Conservation (phyloP, 768 basidiomycete genomes). For the Pisolithus tinctorius region DNA sequence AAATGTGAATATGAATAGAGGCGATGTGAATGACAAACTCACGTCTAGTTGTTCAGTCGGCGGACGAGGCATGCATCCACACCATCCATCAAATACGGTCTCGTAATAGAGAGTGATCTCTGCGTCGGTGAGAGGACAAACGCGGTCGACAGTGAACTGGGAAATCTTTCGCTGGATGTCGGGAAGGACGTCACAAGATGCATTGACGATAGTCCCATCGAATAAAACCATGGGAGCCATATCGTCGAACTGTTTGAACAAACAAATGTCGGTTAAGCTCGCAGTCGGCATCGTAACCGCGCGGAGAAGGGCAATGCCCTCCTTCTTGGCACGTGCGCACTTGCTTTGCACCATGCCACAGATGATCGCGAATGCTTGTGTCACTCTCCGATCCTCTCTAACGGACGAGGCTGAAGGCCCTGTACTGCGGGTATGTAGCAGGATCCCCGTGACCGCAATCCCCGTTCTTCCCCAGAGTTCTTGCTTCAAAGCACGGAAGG, state of each 20-base stretch:
- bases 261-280: conserved; percentile 4
- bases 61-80: conserved; percentile 15
- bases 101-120: conserved; percentile 37
- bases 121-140: conserved; percentile 30
- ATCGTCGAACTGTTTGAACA: conserved; percentile 8
- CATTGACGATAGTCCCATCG: conserved; percentile 36
- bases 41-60: conserved; percentile 19
- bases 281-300: conserved; percentile 29
- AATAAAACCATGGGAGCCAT: conserved; percentile 33
- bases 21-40: conserved; percentile 6
- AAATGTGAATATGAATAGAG: conserved; percentile 2
- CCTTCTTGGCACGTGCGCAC: conserved; percentile 20
- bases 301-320: conserved; percentile 31
- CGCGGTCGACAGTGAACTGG: conserved; percentile 13
- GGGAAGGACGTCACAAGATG: conserved; percentile 19
- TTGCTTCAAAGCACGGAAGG: conserved; percentile 40
- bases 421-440: conserved; percentile 26
- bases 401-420: not conserved
- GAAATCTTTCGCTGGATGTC: conserved; percentile 22
- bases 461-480: conserved; percentile 42
- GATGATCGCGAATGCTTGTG: conserved; percentile 32
- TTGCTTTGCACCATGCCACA: conserved; percentile 30
- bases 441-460: conserved; percentile 30
- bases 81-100: conserved; percentile 34
- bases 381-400: conserved; percentile 19